Percentiles rank a stretch among this genome's conserved stretches.
Evolutionary conservation across 2,329 filamentous ascomycete species (phyloP).

Genomic region (Phaeosphaeriaceae sp.): DNA sequence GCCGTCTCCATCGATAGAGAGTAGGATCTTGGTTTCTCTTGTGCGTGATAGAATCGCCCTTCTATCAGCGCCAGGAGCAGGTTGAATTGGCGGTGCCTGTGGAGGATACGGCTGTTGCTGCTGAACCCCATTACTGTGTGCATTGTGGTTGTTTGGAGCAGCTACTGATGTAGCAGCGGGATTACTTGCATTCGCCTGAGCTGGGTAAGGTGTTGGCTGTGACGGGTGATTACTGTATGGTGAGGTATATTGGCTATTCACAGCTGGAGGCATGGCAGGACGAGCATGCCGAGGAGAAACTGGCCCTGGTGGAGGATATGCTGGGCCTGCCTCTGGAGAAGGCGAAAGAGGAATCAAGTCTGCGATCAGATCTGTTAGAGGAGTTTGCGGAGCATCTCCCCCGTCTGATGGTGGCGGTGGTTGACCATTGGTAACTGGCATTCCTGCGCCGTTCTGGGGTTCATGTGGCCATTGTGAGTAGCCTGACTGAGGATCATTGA

Average conservation of each 20-base stretch:
- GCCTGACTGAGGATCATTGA: constrained; percentile 22
- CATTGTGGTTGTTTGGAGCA: neutral
- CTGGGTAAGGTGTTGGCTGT: neutral
- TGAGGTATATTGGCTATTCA: constrained; percentile 13
- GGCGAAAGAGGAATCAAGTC: constrained; percentile 8
- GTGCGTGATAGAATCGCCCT: constrained; percentile 18
- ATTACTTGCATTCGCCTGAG: neutral
- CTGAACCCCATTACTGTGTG: neutral
- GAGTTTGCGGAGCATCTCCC: neutral
- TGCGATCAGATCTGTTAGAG: neutral
- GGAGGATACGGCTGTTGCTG: neutral
- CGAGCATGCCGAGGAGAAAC: constrained; percentile 1
- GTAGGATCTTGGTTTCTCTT: constrained; percentile 40
- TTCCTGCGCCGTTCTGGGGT: constrained; percentile 16
- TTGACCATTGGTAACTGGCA: neutral
- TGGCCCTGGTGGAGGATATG: neutral
- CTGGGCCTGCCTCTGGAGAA: neutral
- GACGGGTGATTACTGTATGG: constrained; percentile 14
- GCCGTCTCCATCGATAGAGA: constrained; percentile 42
- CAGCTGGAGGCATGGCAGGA: constrained; percentile 4
- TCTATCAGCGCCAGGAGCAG: neutral
- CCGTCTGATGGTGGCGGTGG: constrained; percentile 8
- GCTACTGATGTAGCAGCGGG: neutral
- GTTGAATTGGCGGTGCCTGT: constrained; percentile 5
- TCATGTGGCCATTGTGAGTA: constrained; percentile 30